These are phyloP conservation scores for Tilletia caries DNA, from an alignment of 1,284 basidiomycete genomes.

Conservation along the genomic window DNA sequence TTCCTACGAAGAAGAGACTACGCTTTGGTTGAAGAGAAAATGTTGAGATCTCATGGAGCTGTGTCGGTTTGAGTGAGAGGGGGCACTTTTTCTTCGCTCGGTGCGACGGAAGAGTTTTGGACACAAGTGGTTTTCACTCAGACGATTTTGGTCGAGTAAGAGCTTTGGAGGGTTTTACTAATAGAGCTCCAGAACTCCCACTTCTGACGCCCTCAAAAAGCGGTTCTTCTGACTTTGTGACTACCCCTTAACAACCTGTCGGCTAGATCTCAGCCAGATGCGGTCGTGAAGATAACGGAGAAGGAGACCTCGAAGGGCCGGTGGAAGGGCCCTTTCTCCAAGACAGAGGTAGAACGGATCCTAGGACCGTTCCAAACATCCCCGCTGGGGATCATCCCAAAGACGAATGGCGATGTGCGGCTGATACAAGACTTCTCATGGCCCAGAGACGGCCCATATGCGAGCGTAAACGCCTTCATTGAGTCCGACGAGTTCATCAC, in stretches of 20 bases:
- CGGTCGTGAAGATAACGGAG: background rate
- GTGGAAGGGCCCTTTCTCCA: background rate
- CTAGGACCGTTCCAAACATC: background rate
- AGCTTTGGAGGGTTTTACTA: too few species aligned
- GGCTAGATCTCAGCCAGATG: background rate
- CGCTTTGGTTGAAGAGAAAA: too few species aligned
- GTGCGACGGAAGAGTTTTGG: too few species aligned
- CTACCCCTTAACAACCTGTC: background rate
- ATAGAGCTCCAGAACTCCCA: too few species aligned
- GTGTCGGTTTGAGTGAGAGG: background rate
- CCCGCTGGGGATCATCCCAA: background rate
- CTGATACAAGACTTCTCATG: conserved; percentile 4
- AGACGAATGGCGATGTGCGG: background rate
- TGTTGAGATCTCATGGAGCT: too few species aligned
- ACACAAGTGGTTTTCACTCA: too few species aligned
- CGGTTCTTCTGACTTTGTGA: too few species aligned
- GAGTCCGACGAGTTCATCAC: background rate
- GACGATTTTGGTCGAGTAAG: too few species aligned
- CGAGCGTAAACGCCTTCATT: background rate
- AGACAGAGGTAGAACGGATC: background rate
- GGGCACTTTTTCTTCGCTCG: too few species aligned
- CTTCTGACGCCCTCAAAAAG: too few species aligned
- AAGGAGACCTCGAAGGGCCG: background rate
- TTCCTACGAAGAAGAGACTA: too few species aligned
- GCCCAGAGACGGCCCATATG: background rate